These are phyloP conservation scores for Chamaenerion angustifolium DNA, from an alignment of 345 rosid genomes.

Conservation along the genomic window DNA sequence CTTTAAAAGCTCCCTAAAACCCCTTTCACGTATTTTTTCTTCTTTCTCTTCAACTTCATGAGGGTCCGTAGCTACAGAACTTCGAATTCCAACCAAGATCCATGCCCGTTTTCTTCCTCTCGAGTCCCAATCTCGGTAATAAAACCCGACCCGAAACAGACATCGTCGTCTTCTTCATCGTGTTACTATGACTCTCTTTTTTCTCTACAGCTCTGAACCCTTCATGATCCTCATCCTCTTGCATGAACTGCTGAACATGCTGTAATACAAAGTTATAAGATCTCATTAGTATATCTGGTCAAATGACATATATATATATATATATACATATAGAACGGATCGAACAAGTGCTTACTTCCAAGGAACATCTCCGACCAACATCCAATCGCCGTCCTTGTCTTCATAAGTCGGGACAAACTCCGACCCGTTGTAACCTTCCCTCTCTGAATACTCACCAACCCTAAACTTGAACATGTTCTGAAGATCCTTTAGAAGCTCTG, in stretches of 20 bases:
- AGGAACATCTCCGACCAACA: slow-evolving; percentile 83
- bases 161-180: too few relatives aligned
- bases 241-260: slow-evolving; percentile 79
- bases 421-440: slow-evolving; percentile 72
- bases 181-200: too few relatives aligned
- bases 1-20: too few relatives aligned
- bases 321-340: not conserved
- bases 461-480: slow-evolving; percentile 71
- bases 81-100: too few relatives aligned
- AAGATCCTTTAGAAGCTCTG: slow-evolving; percentile 43
- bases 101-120: too few relatives aligned
- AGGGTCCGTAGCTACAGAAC: too few relatives aligned
- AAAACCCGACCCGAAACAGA: too few relatives aligned
- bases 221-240: slow-evolving; percentile 85
- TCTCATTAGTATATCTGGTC: not conserved
- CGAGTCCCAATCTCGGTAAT: too few relatives aligned
- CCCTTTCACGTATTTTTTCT: too few relatives aligned
- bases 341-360: slow-evolving; percentile 48
- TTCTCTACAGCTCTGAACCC: slow-evolving; percentile 30
- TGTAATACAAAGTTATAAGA: slow-evolving; percentile 12
- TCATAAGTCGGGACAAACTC: slow-evolving; percentile 66
- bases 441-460: slow-evolving; percentile 45
- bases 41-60: too few relatives aligned
- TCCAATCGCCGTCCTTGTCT: slow-evolving; percentile 88
- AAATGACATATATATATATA: not conserved